These are phyloP conservation scores for Trichoderma sp. DNA, from an alignment of 2,329 filamentous ascomycete genomes.

Conservation along the genomic window DNA sequence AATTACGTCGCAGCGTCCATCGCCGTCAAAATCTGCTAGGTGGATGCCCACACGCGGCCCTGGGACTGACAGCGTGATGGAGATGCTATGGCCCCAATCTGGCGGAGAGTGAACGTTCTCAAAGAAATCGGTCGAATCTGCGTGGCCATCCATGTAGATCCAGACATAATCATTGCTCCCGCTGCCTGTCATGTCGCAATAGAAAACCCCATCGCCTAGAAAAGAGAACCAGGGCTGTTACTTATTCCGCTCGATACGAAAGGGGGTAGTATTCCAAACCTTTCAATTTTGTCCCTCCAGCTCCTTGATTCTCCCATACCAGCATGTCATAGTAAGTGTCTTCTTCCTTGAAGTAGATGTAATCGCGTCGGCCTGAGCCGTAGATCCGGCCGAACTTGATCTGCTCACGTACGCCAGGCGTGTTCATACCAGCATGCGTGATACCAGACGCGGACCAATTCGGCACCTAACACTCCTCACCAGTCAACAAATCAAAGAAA, in stretches of 20 bases:
- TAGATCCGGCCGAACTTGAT: conserved; percentile 2
- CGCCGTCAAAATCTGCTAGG: not conserved
- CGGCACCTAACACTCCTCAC: not conserved
- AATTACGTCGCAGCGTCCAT: not conserved
- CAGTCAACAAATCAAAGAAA: no score
- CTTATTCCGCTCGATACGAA: not conserved
- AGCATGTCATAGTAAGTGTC: not conserved
- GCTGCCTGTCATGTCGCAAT: conserved; percentile 2
- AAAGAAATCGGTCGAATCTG: not conserved
- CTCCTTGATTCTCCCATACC: not conserved
- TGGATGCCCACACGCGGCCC: not conserved
- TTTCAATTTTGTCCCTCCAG: not conserved
- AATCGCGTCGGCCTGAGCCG: not conserved
- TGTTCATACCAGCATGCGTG: not conserved
- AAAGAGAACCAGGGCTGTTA: not conserved
- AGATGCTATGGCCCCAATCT: not conserved
- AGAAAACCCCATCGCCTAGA: not conserved
- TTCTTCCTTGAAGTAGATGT: not conserved
- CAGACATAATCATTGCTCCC: not conserved
- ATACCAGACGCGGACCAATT: not conserved
- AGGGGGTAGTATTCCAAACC: not conserved
- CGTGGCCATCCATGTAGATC: not conserved
- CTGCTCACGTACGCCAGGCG: not conserved
- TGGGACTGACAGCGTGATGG: not conserved
- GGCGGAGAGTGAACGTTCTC: not conserved